Base-by-base conservation (phyloP, 306 rosid genomes). In the Rosa chinensis region DNA sequence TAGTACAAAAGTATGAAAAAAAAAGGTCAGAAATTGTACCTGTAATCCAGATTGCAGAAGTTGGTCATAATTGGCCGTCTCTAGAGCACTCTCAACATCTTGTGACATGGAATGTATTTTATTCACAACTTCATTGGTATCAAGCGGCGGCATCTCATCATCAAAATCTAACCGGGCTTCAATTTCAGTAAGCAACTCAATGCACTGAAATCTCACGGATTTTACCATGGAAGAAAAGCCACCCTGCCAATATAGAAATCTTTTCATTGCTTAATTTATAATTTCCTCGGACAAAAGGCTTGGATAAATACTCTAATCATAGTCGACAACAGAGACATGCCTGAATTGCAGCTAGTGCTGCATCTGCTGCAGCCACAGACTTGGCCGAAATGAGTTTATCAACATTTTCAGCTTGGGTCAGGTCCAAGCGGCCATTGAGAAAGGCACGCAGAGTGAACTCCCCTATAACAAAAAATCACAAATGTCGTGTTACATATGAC, bases 391-490 rank as follows among this genome's bases (percentile, higher is more conserved):
- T 83, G 67, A 95, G 73, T 43, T 73, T 91, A 10, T 82, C 97
- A 71, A 95, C 92, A 77, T 91, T 92, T 85, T 95, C 99, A 49
- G 99, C 99, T 85, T 95, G 99, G 0, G 97, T 85, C 35, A 95
- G 91, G 85, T 95, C 99, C 71, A 95, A 84, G 37, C 98, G 98
- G 48, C 99, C 99, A 82, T 92, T 95, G 21, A 95, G 91, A 77
- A 92, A 95, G 47, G 99, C 98, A 44, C 98, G 99, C 50, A 95
- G 97, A 55, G 99, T 92, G 82, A 92, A 95, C 86, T 95, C 98
- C 6, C 99, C 99, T 94, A 78, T 67, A 83, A 21, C 10, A 1
- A 17, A 55, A 71, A 84, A 21, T 1, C 3, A 25, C 28, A 25
- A 47, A 11, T 21, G 55, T 10, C 1, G 23, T 49, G 25, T 17